Percentiles rank a stretch among this genome's conserved stretches.
phyloP scores from a whole-genome alignment of 1,284 basidiomycete genomes.

The Apiotrichum domesticum region DNA sequence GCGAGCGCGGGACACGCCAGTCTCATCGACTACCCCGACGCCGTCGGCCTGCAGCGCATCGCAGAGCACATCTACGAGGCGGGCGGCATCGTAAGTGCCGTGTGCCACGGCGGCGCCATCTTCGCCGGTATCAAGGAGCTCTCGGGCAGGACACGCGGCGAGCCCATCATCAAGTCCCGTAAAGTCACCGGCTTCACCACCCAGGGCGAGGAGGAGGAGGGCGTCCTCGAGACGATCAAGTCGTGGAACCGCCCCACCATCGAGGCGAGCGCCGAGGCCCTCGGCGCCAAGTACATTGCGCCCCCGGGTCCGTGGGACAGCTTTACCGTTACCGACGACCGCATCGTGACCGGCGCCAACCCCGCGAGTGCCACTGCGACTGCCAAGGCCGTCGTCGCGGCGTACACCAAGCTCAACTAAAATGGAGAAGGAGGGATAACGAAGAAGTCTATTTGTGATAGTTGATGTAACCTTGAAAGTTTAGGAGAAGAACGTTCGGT shows the following conservation, averaged over 20 bases:
- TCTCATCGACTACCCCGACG: conserved; percentile 21
- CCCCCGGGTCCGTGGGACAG: conserved; percentile 15
- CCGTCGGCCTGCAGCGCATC: conserved; percentile 12
- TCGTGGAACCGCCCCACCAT: conserved; percentile 16
- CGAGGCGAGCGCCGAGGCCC: conserved; percentile 8
- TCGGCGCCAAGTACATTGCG: conserved; percentile 13
- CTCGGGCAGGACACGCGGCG: not conserved
- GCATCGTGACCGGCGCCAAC: conserved; percentile 19
- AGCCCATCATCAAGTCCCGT: conserved; percentile 12
- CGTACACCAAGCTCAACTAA: conserved; percentile 7
- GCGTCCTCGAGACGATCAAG: conserved; percentile 15
- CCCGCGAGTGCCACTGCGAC: conserved; percentile 11
- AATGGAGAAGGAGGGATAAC: too few relatives aligned
- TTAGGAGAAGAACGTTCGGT: too few relatives aligned
- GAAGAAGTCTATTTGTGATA: too few relatives aligned
- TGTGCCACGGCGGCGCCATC: conserved; percentile 19
- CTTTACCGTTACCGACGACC: conserved; percentile 16
- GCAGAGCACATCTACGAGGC: conserved; percentile 10
- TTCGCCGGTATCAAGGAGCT: conserved; percentile 4
- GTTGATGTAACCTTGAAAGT: too few relatives aligned
- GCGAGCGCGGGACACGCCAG: conserved; percentile 19
- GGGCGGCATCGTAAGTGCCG: conserved; percentile 18
- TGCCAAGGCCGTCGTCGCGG: conserved; percentile 14
- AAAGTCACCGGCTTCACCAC: conserved; percentile 20
- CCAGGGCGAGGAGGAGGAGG: conserved; percentile 17